These are phyloP conservation scores for Solanum verrucosum DNA, from an alignment of 257 asterid genomes.

Conservation along the genomic window DNA sequence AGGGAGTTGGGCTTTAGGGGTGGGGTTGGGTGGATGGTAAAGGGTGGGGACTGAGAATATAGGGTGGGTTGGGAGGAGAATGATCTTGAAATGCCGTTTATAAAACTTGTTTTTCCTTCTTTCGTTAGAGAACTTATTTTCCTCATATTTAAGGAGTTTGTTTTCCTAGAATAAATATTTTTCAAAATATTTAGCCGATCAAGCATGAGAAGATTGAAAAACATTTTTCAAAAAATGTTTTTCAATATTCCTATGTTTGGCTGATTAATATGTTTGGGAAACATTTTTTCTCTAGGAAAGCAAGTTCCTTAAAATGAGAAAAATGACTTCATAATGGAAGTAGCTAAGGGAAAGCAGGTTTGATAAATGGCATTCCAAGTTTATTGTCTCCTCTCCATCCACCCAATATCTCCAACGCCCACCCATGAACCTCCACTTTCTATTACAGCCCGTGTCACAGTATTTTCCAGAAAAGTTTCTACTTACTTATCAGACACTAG, in stretches of 20 bases:
- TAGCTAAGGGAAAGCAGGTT: background rate
- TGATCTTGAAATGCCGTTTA: too few species aligned
- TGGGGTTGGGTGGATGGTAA: background rate
- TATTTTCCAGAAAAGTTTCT: too few species aligned
- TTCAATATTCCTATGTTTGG: background rate
- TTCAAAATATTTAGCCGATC: too few species aligned
- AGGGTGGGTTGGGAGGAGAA: background rate
- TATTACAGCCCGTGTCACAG: too few species aligned
- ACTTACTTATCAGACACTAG: background rate
- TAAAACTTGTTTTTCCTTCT: too few species aligned
- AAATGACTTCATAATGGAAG: background rate
- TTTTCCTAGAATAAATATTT: background rate
- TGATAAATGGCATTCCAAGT: background rate
- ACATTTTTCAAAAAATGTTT: too few species aligned
- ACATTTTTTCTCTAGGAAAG: too few species aligned
- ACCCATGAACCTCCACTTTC: background rate
- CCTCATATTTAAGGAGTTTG: background rate
- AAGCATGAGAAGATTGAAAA: background rate
- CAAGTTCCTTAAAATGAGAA: too few species aligned
- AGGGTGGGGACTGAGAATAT: background rate
- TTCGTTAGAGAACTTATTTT: too few species aligned
- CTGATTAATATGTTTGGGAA: background rate
- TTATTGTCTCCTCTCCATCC: background rate
- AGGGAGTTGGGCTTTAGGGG: background rate
- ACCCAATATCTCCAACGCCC: too few species aligned